These are phyloP conservation scores for Phytophthora citricola DNA, from an alignment of 352 stramenopile species.

Conservation along the genomic window DNA sequence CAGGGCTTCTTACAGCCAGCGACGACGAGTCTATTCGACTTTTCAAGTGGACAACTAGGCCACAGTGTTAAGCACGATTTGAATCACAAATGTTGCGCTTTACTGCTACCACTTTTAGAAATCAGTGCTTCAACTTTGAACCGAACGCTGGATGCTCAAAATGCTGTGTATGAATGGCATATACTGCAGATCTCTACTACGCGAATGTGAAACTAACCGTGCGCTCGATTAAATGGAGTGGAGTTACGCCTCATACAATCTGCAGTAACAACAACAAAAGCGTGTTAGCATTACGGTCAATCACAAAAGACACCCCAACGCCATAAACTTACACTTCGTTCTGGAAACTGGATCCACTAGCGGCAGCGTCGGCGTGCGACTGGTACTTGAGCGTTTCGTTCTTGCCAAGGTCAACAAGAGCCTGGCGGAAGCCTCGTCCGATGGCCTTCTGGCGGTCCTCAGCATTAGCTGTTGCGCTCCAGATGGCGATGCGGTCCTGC, in stretches of 20 bases:
- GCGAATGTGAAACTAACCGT: conserved; percentile 52
- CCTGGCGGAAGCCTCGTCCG: conserved; percentile 80
- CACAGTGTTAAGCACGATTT: conserved; percentile 7
- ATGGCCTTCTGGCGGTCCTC: conserved; percentile 83
- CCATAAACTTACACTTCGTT: conserved; percentile 87
- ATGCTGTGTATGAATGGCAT: conserved; percentile 46
- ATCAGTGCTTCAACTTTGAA: conserved; percentile 2
- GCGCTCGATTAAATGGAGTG: conserved; percentile 69
- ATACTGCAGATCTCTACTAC: conserved; percentile 51
- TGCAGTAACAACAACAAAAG: conserved; percentile 33
- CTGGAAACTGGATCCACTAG: conserved; percentile 90
- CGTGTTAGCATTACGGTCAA: conserved; percentile 9
- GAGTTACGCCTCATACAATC: conserved; percentile 87
- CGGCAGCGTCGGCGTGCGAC: conserved; percentile 85
- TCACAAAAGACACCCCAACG: neutral
- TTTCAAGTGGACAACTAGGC: conserved; percentile 61
- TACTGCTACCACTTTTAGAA: neutral
- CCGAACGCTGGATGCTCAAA: conserved; percentile 26
- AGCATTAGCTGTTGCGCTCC: conserved; percentile 86
- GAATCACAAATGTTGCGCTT: conserved; percentile 15
- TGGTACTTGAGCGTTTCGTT: conserved; percentile 92
- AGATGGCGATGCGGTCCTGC: conserved; percentile 96
- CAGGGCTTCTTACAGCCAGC: conserved; percentile 76
- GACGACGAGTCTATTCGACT: conserved; percentile 87
- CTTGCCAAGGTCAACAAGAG: conserved; percentile 86